These are phyloP conservation scores for Vitis hybrid DNA, from an alignment of 177 flowering plant species.

Conservation along the genomic window DNA sequence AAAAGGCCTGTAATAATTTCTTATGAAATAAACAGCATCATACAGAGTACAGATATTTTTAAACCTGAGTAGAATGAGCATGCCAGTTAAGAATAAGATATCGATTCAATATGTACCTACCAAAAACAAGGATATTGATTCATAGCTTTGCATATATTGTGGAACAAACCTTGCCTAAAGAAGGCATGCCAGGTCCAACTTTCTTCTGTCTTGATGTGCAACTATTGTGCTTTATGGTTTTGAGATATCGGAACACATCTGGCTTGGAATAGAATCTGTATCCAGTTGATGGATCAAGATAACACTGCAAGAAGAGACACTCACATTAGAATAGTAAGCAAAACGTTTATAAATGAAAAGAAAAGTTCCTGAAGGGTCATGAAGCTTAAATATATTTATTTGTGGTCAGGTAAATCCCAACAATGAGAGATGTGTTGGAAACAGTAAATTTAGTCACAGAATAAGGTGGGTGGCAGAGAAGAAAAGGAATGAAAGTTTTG, in stretches of 20 bases:
- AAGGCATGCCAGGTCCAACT: slow-evolving; percentile 7
- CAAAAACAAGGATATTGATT: too few species aligned
- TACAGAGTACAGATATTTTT: background rate
- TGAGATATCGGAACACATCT: slow-evolving; percentile 45
- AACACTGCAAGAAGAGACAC: slow-evolving; percentile 40
- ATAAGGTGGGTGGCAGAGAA: too few species aligned
- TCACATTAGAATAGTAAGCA: background rate
- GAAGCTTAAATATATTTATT: background rate
- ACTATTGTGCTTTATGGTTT: slow-evolving; percentile 17
- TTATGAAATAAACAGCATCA: background rate
- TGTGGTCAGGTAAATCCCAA: too few species aligned
- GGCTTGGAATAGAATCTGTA: slow-evolving; percentile 53
- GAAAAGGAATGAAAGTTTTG: too few species aligned
- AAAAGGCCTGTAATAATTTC: too few species aligned
- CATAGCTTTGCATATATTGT: background rate
- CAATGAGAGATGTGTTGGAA: too few species aligned
- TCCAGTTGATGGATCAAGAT: slow-evolving; percentile 44
- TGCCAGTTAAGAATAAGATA: too few species aligned
- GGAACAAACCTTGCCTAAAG: slow-evolving; percentile 32
- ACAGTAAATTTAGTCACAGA: too few species aligned
- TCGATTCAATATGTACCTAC: too few species aligned
- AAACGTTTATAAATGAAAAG: background rate
- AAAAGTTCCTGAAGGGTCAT: background rate
- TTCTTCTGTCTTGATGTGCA: slow-evolving; percentile 19
- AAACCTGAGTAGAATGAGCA: background rate